Base-by-base conservation (phyloP, 2,329 filamentous ascomycete species). In the Alternaria tenuissima region DNA sequence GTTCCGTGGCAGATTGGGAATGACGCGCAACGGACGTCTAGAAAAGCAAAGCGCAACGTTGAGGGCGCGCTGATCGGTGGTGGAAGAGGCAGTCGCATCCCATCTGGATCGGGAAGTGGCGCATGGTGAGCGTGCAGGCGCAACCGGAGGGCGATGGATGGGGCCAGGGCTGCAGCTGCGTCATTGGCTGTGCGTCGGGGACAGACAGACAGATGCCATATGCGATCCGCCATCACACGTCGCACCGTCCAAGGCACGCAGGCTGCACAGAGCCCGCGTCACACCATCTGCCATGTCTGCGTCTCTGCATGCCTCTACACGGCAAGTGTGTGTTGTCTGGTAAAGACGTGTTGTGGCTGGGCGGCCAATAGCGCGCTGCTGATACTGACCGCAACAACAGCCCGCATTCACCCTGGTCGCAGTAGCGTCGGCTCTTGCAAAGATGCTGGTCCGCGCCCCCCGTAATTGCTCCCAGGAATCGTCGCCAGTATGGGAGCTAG, bases 401-500 rank as follows among this genome's bases (percentile, higher is more conserved):
- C 34, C 55, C 57, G 57, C 57, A 52, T 30, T n/a, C 30, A 56
- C 46, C 57, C 57, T 12, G 52, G 57, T 46, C 53, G 34, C 59
- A 47, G 55, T 65, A 67, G 63, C 55, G 55, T 62, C 59, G 62
- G 48, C 59, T 59, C 54, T 55, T 47, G 47, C 41, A 62, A 44
- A 59, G 43, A 63, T 65, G 59, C 61, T 66, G 38, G 38, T 41
- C 57, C 55, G 57, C 55, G 39, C 64, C 61, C 36, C 56, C 65
- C 64, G 61, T 69, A 64, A 69, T 66, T 66, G 61, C 68, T 61
- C 30, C 59, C 54, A 61, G 36, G 39, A 48, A 46, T 39, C 32
- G 32, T 34, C 32, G 51, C 62, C 62, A 58, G 36, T 43, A 49
- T 65, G 65, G 59, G 47, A 67, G 64, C 71, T 68, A 71, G 66